Percentiles rank a stretch among this genome's conserved stretches.
phyloP scores from a whole-genome alignment of 1,284 basidiomycete species.

The Puccinia coronata region DNA sequence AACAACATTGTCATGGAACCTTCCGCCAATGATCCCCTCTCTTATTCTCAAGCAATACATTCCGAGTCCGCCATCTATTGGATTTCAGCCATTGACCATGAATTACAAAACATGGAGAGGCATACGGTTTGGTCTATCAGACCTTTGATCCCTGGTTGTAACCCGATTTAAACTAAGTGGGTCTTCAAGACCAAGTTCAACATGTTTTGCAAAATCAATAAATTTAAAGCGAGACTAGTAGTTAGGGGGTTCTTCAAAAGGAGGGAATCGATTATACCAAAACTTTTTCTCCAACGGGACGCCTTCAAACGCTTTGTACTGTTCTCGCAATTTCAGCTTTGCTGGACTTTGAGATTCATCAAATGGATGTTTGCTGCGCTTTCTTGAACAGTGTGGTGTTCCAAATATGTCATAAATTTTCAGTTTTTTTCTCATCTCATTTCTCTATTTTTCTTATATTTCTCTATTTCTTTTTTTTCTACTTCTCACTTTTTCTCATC shows the following conservation, averaged over 20 bases:
- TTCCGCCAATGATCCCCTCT: neutral
- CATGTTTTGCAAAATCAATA: neutral
- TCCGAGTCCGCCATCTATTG: neutral
- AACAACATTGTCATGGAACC: neutral
- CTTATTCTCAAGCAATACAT: neutral
- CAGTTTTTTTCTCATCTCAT: too few relatives aligned
- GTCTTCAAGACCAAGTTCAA: constrained; percentile 30
- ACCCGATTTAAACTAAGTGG: constrained; percentile 8
- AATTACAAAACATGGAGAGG: neutral
- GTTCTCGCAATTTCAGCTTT: neutral
- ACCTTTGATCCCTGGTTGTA: neutral
- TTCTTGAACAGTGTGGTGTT: too few relatives aligned
- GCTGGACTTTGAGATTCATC: neutral
- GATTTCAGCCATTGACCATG: neutral
- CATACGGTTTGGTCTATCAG: constrained; percentile 11
- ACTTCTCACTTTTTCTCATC: too few relatives aligned
- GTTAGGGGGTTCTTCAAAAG: constrained; percentile 25
- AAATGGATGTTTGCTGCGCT: too few relatives aligned
- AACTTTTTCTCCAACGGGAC: constrained; percentile 9
- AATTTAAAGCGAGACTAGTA: constrained; percentile 10
- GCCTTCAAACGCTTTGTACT: neutral
- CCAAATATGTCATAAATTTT: too few relatives aligned
- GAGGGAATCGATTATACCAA: constrained; percentile 31
- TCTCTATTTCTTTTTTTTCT: too few relatives aligned
- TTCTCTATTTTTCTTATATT: too few relatives aligned